These are phyloP conservation scores for Ophiostoma novo-ulmi DNA, from an alignment of 2,329 filamentous ascomycete genomes.

Conservation along the genomic window DNA sequence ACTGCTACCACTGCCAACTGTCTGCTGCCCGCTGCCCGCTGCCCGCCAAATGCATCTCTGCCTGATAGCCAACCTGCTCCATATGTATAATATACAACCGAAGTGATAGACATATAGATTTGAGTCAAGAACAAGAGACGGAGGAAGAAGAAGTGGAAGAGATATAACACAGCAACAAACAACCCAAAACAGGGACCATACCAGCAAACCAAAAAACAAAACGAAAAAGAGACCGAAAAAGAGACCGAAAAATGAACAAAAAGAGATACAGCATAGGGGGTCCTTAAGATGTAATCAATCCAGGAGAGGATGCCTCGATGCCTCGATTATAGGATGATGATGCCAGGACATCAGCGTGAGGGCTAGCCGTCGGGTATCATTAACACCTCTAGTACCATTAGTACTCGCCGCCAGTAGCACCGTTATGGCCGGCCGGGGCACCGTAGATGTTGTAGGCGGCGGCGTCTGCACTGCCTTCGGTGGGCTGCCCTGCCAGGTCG, in stretches of 20 bases:
- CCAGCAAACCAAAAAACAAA: conserved; percentile 7
- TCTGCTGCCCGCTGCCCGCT: neutral
- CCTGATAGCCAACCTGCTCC: conserved; percentile 6
- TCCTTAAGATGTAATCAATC: neutral
- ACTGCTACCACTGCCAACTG: neutral
- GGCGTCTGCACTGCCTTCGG: conserved; percentile 41
- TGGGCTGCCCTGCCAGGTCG: conserved; percentile 40
- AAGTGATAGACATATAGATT: neutral
- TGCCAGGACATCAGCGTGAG: too few species aligned
- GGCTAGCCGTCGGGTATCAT: conserved; percentile 11
- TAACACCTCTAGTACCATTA: conserved; percentile 40
- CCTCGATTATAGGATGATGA: too few species aligned
- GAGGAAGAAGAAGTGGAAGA: neutral
- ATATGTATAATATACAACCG: neutral
- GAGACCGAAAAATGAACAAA: neutral
- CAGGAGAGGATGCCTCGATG: neutral
- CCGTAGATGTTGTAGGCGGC: conserved; percentile 48
- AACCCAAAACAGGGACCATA: neutral
- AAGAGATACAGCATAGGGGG: conserved; percentile 1
- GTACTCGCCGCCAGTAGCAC: conserved; percentile 45
- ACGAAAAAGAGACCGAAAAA: neutral
- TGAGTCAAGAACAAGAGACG: neutral
- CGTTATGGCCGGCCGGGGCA: conserved; percentile 54
- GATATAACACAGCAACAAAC: neutral
- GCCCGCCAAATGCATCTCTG: neutral